phyloP scores from a whole-genome alignment of 257 asterid genomes.

The Scutellaria baicalensis region DNA sequence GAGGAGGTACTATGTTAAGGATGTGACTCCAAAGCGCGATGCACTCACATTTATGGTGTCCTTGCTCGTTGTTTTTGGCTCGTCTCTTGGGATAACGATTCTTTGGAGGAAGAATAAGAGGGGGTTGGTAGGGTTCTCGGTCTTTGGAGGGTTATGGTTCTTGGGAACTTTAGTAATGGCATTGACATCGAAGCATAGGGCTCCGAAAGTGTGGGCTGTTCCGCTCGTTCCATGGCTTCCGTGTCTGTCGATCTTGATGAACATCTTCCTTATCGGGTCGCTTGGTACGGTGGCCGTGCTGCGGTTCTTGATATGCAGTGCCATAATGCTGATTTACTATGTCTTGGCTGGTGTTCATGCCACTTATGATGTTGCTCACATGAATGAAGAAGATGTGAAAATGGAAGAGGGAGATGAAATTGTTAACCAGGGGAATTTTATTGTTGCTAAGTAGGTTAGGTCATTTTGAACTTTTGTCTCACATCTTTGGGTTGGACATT shows the following conservation, averaged over 20 bases:
- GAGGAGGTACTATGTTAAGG: conserved; percentile 71
- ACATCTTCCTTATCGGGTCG: conserved; percentile 76
- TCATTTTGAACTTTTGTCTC: neutral
- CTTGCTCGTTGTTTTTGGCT: conserved; percentile 40
- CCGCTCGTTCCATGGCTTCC: conserved; percentile 97
- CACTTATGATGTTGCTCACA: conserved; percentile 76
- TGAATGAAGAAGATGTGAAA: conserved; percentile 12
- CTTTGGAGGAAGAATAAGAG: conserved; percentile 42
- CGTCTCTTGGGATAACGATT: conserved; percentile 49
- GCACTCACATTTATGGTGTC: conserved; percentile 36
- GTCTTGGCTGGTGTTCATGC: conserved; percentile 83
- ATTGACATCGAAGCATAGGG: conserved; percentile 52
- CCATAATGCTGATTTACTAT: conserved; percentile 69
- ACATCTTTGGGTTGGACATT: neutral
- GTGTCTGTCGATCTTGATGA: conserved; percentile 60
- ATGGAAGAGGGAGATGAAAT: conserved; percentile 26
- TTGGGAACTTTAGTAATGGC: conserved; percentile 70
- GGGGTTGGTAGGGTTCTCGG: conserved; percentile 42
- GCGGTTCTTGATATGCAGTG: conserved; percentile 76
- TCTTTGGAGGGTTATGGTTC: conserved; percentile 46
- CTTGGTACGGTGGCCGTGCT: conserved; percentile 62
- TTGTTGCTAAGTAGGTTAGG: conserved; percentile 13
- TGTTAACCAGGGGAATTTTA: neutral
- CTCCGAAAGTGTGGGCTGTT: conserved; percentile 89
- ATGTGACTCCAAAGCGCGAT: conserved; percentile 45